Percentiles rank a stretch among this genome's conserved stretches.
phyloP scores from a whole-genome alignment of 257 asterid species.

The Scutellaria galericulata region DNA sequence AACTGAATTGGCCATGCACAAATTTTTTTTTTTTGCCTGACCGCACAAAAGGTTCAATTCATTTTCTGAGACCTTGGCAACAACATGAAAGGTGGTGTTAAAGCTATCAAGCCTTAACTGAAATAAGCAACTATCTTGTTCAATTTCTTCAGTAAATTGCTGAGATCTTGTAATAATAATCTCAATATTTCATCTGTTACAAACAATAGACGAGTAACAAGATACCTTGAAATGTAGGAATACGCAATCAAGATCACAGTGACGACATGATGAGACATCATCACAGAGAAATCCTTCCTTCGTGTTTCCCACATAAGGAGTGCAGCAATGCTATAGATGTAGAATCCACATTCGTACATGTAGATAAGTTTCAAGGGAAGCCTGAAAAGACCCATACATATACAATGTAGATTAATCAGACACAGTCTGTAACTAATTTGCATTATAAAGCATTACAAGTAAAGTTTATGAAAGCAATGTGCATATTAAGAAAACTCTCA shows the following conservation, averaged over 20 bases:
- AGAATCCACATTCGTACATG: slow-evolving; percentile 90
- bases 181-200: too few species aligned
- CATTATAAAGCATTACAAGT: background rate
- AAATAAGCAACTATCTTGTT: too few species aligned
- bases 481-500: background rate
- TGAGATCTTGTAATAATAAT: too few species aligned
- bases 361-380: slow-evolving; percentile 59
- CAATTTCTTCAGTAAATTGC: too few species aligned
- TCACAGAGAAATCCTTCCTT: slow-evolving; percentile 75
- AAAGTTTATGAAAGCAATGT: slow-evolving; percentile 18
- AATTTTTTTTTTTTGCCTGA: too few species aligned
- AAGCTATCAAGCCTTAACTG: too few species aligned
- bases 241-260: slow-evolving; percentile 66
- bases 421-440: background rate
- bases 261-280: slow-evolving; percentile 82
- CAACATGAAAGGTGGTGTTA: too few species aligned
- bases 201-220: slow-evolving; percentile 10
- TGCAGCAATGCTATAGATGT: slow-evolving; percentile 69
- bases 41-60: too few species aligned
- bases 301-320: slow-evolving; percentile 88
- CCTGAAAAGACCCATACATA: slow-evolving; percentile 50
- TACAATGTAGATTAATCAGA: background rate
- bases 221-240: slow-evolving; percentile 70
- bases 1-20: too few species aligned
- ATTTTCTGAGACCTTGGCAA: too few species aligned